A percentile compares a stretch with the other conserved stretches of the same genome.
Evolutionary conservation across 768 basidiomycete species (phyloP).

Genomic region (Pulveroboletus sp.): DNA sequence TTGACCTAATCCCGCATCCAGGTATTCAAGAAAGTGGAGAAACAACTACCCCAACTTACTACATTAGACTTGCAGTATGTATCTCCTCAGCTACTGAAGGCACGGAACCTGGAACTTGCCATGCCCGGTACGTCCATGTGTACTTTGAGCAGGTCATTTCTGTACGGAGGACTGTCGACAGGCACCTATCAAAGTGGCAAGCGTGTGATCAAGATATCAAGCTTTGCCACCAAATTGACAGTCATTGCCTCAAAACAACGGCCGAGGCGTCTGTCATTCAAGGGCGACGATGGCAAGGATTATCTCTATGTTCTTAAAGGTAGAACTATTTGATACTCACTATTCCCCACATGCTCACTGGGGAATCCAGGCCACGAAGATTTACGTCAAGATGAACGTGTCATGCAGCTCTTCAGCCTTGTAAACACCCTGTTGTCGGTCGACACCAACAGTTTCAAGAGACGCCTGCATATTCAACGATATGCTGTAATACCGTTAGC

Average conservation of each 20-base stretch:
- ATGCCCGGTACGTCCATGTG: conserved; percentile 67
- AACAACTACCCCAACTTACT: conserved; percentile 84
- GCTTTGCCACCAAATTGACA: conserved; percentile 84
- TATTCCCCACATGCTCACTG: not conserved
- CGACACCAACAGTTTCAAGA: conserved; percentile 93
- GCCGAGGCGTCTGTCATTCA: conserved; percentile 81
- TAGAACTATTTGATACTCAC: conserved; percentile 19
- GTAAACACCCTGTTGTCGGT: conserved; percentile 92
- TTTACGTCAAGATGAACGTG: conserved; percentile 96
- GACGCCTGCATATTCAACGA: conserved; percentile 90
- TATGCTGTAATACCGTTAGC: conserved; percentile 93
- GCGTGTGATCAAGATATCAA: conserved; percentile 74
- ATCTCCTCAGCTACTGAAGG: conserved; percentile 86
- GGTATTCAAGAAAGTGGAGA: conserved; percentile 97
- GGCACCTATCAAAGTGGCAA: conserved; percentile 93
- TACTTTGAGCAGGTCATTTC: not conserved
- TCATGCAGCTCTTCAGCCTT: conserved; percentile 98
- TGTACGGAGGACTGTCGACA: conserved; percentile 23
- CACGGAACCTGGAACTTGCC: conserved; percentile 89
- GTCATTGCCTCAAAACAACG: conserved; percentile 98
- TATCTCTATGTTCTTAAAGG: conserved; percentile 94
- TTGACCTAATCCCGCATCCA: conserved; percentile 27
- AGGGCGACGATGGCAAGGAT: conserved; percentile 89
- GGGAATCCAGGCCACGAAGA: conserved; percentile 84
- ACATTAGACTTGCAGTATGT: conserved; percentile 96